phyloP scores from a whole-genome alignment of 345 rosid species.

The Eucalyptus cladocalyx region DNA sequence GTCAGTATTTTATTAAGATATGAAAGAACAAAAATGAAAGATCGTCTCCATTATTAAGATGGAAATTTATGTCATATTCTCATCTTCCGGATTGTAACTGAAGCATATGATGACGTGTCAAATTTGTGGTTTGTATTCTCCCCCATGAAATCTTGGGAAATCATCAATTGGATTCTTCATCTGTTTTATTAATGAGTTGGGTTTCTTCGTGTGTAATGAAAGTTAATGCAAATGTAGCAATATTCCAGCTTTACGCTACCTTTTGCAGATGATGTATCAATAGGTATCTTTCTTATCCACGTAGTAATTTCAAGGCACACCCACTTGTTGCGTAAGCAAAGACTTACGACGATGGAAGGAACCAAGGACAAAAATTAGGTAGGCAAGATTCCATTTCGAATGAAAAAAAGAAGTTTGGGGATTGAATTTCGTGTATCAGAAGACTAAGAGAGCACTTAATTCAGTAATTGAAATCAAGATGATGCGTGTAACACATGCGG shows the following conservation, averaged over 20 bases:
- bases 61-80: neutral
- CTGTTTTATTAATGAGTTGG: neutral
- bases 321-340: neutral
- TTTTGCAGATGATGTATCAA: neutral
- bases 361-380: neutral
- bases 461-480: neutral
- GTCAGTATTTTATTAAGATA: neutral
- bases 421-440: neutral
- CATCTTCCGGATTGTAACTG: neutral
- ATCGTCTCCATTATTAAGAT: neutral
- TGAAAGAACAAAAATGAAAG: neutral
- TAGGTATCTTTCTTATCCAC: neutral
- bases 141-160: neutral
- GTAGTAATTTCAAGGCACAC: neutral
- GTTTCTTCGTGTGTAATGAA: neutral
- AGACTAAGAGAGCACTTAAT: neutral
- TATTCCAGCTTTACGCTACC: neutral
- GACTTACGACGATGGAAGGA: neutral
- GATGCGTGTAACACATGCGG: neutral
- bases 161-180: neutral
- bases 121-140: neutral
- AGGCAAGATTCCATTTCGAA: neutral
- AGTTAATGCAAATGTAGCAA: neutral
- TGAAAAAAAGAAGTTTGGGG: neutral
- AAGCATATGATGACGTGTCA: neutral